Evolutionary conservation across 345 rosid genomes (phyloP).

Genomic region (Viola odorata): DNA sequence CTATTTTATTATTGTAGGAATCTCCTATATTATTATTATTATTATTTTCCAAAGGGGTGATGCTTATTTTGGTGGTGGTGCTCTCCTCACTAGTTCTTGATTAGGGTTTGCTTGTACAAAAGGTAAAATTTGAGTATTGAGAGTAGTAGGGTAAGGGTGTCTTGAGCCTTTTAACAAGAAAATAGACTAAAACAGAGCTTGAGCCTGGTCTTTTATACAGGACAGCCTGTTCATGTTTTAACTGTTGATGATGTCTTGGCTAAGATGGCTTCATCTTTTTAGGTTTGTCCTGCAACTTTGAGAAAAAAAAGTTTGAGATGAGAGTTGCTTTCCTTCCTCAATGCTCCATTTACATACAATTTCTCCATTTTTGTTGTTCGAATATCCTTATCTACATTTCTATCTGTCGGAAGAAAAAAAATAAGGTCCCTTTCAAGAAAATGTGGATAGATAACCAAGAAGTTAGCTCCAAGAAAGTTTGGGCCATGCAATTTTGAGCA

Average conservation of each 20-base stretch:
- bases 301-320: not conserved
- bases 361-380: too few species aligned
- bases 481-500: too few species aligned
- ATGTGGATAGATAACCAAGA: too few species aligned
- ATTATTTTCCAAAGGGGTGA: not conserved
- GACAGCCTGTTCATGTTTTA: slow-evolving; percentile 8
- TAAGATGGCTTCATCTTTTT: not conserved
- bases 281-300: slow-evolving; percentile 1
- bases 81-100: not conserved
- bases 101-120: slow-evolving; percentile 18
- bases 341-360: too few species aligned
- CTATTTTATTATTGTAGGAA: not conserved
- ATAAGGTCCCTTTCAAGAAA: too few species aligned
- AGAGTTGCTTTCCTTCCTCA: not conserved
- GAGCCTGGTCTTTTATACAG: slow-evolving; percentile 21
- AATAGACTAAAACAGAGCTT: slow-evolving; percentile 4
- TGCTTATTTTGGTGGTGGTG: slow-evolving; percentile 1
- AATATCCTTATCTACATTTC: too few species aligned
- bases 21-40: not conserved
- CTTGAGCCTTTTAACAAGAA: slow-evolving; percentile 7
- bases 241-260: slow-evolving; percentile 1
- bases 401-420: too few species aligned
- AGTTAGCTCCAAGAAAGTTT: too few species aligned
- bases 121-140: slow-evolving; percentile 8
- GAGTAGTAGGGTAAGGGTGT: not conserved